phyloP scores from a whole-genome alignment of 306 rosid genomes.

The Gynostemma pentaphyllum region DNA sequence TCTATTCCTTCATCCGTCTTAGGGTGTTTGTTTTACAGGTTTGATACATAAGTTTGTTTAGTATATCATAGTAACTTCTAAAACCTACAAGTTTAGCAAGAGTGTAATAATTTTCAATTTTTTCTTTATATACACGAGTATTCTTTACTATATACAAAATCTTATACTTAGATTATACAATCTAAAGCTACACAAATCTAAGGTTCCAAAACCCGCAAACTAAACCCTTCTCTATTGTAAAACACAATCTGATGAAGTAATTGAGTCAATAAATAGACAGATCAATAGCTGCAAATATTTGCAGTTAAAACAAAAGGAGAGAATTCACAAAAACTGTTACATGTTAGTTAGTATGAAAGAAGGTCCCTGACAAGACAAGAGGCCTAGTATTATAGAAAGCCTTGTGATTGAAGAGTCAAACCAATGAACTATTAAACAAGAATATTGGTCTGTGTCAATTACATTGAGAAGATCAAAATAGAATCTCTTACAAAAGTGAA shows the following conservation, averaged over 20 bases:
- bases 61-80: no score
- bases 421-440: slow-evolving; percentile 2
- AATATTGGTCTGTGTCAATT: slow-evolving; percentile 1
- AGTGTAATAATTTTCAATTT: no score
- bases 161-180: no score
- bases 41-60: no score
- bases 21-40: no score
- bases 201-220: no score
- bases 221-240: neutral
- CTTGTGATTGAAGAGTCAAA: slow-evolving; percentile 4
- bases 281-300: neutral
- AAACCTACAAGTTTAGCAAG: no score
- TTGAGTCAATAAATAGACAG: neutral
- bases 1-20: neutral
- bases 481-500: neutral
- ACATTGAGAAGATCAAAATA: neutral
- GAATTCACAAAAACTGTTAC: neutral
- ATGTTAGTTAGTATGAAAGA: neutral
- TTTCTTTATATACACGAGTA: no score
- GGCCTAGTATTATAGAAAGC: neutral
- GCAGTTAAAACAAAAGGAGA: neutral
- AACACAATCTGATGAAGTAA: neutral
- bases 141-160: no score
- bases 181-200: no score
- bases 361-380: neutral